These are phyloP conservation scores for Cercospora berteroae DNA, from an alignment of 2,329 filamentous ascomycete species.

Conservation along the genomic window DNA sequence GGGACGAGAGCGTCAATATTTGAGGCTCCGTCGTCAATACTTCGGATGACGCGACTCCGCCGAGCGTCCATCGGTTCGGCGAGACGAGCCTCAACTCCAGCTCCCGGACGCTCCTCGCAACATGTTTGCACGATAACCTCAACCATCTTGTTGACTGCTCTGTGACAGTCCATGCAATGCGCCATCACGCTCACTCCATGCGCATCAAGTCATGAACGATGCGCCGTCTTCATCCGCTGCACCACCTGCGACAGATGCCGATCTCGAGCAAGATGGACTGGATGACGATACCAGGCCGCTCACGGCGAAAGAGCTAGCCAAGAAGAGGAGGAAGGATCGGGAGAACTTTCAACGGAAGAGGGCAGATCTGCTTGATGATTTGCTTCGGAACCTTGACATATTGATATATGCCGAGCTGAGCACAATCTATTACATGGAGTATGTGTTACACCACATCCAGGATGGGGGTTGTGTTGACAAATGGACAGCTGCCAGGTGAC, in stretches of 20 bases:
- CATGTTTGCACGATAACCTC: not conserved
- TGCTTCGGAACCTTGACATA: constrained; percentile 58
- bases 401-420: constrained; percentile 62
- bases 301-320: constrained; percentile 26
- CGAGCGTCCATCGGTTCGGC: not conserved
- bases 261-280: constrained; percentile 6
- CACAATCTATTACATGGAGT: constrained; percentile 64
- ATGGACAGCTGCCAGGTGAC: constrained; percentile 52
- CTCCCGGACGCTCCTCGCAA: constrained; percentile 13
- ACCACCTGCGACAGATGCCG: constrained; percentile 5
- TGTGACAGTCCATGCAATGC: not conserved
- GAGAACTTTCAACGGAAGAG: constrained; percentile 43
- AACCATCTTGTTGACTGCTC: too few relatives aligned
- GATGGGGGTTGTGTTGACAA: constrained; percentile 19
- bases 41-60: not conserved
- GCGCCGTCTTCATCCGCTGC: constrained; percentile 36
- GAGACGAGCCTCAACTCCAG: not conserved
- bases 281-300: constrained; percentile 18
- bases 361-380: constrained; percentile 52
- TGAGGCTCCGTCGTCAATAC: not conserved
- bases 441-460: constrained; percentile 30
- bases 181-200: not conserved
- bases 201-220: constrained; percentile 40
- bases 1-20: constrained; percentile 1
- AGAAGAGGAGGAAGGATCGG: constrained; percentile 34